Conservation (phyloP, 2,329 filamentous ascomycete species). For the Botrytis fragariae region DNA sequence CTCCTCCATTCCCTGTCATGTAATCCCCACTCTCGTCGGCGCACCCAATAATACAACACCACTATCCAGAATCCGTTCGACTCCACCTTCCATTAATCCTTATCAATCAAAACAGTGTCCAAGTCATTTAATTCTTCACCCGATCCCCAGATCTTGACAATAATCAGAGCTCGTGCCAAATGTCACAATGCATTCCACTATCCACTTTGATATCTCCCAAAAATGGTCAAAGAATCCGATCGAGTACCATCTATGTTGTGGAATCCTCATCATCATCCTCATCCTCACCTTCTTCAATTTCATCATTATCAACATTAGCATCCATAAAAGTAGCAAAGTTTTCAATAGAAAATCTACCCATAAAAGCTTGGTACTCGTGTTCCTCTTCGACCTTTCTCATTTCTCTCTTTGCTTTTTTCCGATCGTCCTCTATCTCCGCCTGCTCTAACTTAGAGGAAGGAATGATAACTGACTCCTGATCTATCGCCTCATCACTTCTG, state of each 20-base stretch:
- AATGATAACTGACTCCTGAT: rapidly evolving
- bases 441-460: not conserved
- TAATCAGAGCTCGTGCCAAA: not conserved
- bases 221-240: not conserved
- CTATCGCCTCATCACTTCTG: not conserved
- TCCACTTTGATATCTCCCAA: not conserved
- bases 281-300: too few species aligned
- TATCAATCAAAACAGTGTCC: not conserved
- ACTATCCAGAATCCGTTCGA: not conserved
- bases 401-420: not conserved
- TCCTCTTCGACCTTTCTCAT: not conserved
- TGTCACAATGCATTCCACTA: not conserved
- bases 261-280: not conserved
- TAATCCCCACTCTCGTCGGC: not conserved
- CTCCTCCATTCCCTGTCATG: not conserved
- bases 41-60: not conserved
- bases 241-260: not conserved
- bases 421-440: not conserved
- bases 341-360: not conserved
- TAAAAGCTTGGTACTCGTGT: not conserved
- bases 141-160: not conserved
- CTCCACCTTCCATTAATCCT: not conserved
- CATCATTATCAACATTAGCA: too few species aligned
- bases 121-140: not conserved
- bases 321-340: not conserved